Evolutionary conservation across 345 rosid species (phyloP), one percentile per base, ranked within the genome.

Genomic region (Euphorbia peplus): DNA sequence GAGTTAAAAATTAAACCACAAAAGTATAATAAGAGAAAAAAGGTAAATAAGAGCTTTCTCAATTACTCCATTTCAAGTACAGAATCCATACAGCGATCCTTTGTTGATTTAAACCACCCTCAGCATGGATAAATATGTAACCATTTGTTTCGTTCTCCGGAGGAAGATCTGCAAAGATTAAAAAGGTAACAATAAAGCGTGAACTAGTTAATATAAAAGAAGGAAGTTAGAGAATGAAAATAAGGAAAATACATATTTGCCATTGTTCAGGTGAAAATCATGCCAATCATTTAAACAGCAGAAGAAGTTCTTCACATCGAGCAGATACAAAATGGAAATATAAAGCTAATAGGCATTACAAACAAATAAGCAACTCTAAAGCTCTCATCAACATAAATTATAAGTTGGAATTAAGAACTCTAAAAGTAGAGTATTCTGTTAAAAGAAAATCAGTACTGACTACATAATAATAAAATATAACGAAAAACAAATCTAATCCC

Each of bases 101-200:
- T 79, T 95, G 99, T 78, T 95, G 99, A 90, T 95, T 95, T 79
- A 95, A 77, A 72, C 99, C 98, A 55, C 99, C 99, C 83, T 95
- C 99, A 8, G 99, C 99, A 79, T 95, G 96, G 72, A 95, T 90
- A 76, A 95, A 95, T 69, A 95, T 85, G 75, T 92, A 95, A 22
- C 98, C 99, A 75, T 71, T 90, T 75, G 97, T 95, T 83, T 90
- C 97, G 82, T 95, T 95, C 83, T 90, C 91, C 1, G 83, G 83
- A 79, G 88, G 95, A 81, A 95, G 79, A 86, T 86, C 98, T 95
- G 97, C 77, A 79, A 56, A 64, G 60, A 63, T 28, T 19, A 18
- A 54, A 68, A 74, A 67, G 47, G 60, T 39, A 10, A 66, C 28
- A 8, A n/a, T n/a, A n/a, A 10, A n/a, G 42, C 39, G n/a, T n/a